Evolutionary conservation across 139 green algal species (phyloP).

Genomic region (Chlamydomonas applanata): DNA sequence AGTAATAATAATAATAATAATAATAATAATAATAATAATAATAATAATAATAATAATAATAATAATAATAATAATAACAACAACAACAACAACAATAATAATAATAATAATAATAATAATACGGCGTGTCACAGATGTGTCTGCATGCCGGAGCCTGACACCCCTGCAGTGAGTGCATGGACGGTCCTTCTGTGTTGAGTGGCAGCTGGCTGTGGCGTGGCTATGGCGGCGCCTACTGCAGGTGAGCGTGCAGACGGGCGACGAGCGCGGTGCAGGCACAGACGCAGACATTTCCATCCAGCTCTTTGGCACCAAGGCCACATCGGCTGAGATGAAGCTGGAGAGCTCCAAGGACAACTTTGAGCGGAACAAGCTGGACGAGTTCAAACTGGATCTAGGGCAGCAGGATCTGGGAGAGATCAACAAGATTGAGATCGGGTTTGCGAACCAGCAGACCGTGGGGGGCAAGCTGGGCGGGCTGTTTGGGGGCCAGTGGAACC

Average conservation of each 20-base stretch:
- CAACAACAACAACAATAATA: too few relatives aligned
- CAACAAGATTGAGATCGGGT: constrained; percentile 53
- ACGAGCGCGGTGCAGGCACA: constrained; percentile 57
- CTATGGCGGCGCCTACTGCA: not conserved
- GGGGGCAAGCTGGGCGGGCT: constrained; percentile 38
- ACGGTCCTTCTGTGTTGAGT: too few relatives aligned
- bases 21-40: too few relatives aligned
- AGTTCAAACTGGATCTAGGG: constrained; percentile 55
- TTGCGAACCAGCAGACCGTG: constrained; percentile 38
- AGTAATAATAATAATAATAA: too few relatives aligned
- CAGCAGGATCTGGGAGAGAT: constrained; percentile 41
- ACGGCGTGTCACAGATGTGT: too few relatives aligned
- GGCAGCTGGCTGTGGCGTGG: too few relatives aligned
- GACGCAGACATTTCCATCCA: constrained; percentile 63
- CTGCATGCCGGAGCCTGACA: too few relatives aligned
- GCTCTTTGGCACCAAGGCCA: constrained; percentile 47
- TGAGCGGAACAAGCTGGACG: constrained; percentile 51
- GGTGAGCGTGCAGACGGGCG: constrained; percentile 39
- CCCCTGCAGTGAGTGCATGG: too few relatives aligned
- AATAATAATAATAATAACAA: too few relatives aligned
- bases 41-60: too few relatives aligned
- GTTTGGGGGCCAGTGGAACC: constrained; percentile 39
- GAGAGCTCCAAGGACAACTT: constrained; percentile 51
- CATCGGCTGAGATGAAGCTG: constrained; percentile 40
- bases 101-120: too few relatives aligned